Base-by-base conservation (phyloP, 805 yeast genomes). In the Wickerhamiella domercqiae region DNA sequence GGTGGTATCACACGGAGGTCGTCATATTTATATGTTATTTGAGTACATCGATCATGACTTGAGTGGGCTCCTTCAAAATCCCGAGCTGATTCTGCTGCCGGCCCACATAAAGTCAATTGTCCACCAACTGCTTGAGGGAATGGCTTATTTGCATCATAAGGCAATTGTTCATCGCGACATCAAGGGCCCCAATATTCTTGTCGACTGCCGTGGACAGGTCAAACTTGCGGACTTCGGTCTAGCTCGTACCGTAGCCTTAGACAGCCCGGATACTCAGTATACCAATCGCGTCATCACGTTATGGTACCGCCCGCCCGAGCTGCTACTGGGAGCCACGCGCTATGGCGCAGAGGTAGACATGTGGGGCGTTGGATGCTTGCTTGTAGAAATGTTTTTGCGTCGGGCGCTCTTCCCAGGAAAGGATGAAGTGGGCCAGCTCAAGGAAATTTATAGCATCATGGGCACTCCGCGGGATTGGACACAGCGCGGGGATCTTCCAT, bases 271-370 rank as follows among this genome's bases (percentile, higher is more conserved):
- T 16, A 79, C 81, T 3, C 90, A 84, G 49, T 87, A 87, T 57
- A 87, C 98, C 2, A 90, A 90, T 55, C 62, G 98, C 39, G 97
- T 90, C 29, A 90, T 90, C 38, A 90, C 98, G 0, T 62, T 90
- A 28, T 90, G 98, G 98, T 87, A 90, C 56, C 69, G 98, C 41
- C 98, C 98, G 1, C 97, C 97, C 0, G 98, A 87, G 56, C 66
- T 90, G 22, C 61, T 90, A 28, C 58, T 90, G 40, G 98, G 98
- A 1, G 75, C 94, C 0, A 86, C 97, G 0, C 76, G 75, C 41
- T 90, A 90, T 57, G 90, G 86, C 0, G 61, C 83, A 29, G 94
- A 81, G 49, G 90, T 90, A 7, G 98, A 90, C 53, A 75, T 83
- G 47, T 90, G 98, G 98, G 95, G 97, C 0, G 75, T 83, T 43